Conservation (phyloP, 2,329 filamentous ascomycete genomes). For the Penicillium sp. region DNA sequence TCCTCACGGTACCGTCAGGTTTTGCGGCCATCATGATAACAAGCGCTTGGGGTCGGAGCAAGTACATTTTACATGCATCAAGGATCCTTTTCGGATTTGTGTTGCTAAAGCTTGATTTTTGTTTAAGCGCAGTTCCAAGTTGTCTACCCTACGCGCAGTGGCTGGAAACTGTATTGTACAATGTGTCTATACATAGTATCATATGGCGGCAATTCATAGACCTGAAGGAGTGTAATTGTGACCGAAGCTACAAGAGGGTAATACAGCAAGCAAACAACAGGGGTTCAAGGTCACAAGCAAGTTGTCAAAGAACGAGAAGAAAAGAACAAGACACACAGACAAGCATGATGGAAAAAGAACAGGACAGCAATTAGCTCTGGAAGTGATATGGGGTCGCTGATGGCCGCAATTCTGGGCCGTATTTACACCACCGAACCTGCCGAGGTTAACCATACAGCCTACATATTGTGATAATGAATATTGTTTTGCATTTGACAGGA, state of each 20-base stretch:
- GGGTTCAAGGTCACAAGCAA: neutral
- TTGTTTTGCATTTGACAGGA: neutral
- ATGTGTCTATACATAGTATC: neutral
- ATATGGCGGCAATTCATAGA: neutral
- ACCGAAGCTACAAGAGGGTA: neutral
- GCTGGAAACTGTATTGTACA: neutral
- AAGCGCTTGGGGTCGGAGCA: slow-evolving; percentile 4
- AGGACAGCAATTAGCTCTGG: neutral
- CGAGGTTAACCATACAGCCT: slow-evolving; percentile 33
- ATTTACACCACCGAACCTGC: slow-evolving; percentile 28
- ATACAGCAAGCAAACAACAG: neutral
- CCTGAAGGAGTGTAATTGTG: too few relatives aligned
- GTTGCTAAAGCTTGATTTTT: neutral
- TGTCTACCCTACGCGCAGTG: neutral
- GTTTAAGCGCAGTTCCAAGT: neutral
- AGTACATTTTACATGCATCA: neutral
- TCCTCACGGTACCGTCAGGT: accelerated
- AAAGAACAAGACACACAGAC: too few relatives aligned
- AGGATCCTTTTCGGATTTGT: neutral
- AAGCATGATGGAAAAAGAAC: neutral
- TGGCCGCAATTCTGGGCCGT: neutral
- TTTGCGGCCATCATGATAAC: slow-evolving; percentile 4
- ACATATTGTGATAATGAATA: neutral
- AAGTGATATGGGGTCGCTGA: neutral
- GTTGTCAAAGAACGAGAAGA: neutral